These are phyloP conservation scores for Ophiostoma himal-ulmi DNA, from an alignment of 2,329 filamentous ascomycete genomes.

Conservation along the genomic window DNA sequence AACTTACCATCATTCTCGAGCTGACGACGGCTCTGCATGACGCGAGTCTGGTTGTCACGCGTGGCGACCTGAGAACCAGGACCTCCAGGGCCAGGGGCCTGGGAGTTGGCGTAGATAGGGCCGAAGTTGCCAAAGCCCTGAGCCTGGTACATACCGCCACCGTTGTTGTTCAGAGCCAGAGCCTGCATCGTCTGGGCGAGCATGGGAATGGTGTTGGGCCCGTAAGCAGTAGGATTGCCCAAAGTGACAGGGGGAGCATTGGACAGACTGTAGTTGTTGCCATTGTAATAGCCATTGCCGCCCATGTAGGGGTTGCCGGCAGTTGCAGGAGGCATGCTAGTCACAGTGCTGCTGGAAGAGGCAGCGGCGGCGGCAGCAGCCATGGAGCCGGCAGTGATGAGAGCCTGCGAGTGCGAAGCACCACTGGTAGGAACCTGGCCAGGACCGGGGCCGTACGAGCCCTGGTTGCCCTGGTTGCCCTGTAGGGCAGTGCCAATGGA, in stretches of 20 bases:
- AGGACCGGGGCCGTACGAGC: slow-evolving; percentile 66
- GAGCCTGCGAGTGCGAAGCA: slow-evolving; percentile 27
- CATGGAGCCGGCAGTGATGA: slow-evolving; percentile 25
- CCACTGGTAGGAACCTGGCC: slow-evolving; percentile 33
- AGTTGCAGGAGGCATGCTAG: slow-evolving; percentile 22
- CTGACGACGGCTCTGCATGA: slow-evolving; percentile 68
- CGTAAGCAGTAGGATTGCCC: slow-evolving; percentile 34
- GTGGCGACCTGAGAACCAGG: slow-evolving; percentile 34
- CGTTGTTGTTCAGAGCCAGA: slow-evolving; percentile 55
- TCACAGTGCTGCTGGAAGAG: slow-evolving; percentile 24
- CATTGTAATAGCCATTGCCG: slow-evolving; percentile 27
- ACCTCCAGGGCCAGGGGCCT: slow-evolving; percentile 32
- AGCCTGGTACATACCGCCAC: slow-evolving; percentile 44
- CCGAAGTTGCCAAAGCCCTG: slow-evolving; percentile 41
- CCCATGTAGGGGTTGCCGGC: slow-evolving; percentile 28
- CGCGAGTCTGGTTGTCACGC: slow-evolving; percentile 69
- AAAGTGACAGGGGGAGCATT: background rate
- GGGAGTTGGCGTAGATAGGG: slow-evolving; percentile 38
- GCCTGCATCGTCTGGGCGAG: slow-evolving; percentile 63
- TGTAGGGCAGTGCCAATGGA: slow-evolving; percentile 69
- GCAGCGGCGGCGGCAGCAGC: slow-evolving; percentile 30
- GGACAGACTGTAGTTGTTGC: slow-evolving; percentile 23
- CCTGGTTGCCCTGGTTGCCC: slow-evolving; percentile 71
- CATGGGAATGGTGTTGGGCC: slow-evolving; percentile 48
- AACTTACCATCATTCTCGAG: slow-evolving; percentile 54